Percentiles rank a stretch among this genome's conserved stretches.
phyloP scores from a whole-genome alignment of 2,329 filamentous ascomycete genomes.

The Didymella keratinophila region DNA sequence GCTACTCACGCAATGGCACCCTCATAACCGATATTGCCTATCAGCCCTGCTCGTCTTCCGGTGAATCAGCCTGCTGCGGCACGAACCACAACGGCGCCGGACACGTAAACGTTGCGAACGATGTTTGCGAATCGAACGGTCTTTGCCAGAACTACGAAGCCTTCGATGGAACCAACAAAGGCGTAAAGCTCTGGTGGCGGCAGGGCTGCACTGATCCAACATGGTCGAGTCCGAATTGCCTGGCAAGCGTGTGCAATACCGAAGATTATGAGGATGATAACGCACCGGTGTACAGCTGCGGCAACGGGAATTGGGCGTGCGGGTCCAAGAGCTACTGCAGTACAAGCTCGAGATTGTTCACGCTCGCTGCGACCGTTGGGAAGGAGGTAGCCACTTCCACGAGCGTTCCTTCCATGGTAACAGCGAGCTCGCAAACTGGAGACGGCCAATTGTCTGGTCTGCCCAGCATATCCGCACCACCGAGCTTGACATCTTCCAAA shows the following conservation, averaged over 20 bases:
- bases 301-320: constrained; percentile 16
- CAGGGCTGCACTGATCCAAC: constrained; percentile 28
- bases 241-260: constrained; percentile 16
- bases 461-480: neutral
- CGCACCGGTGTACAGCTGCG: constrained; percentile 15
- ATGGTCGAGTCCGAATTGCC: constrained; percentile 26
- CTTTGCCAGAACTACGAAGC: constrained; percentile 25
- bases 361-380: neutral
- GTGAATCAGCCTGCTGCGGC: constrained; percentile 18
- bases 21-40: constrained; percentile 10
- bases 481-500: neutral
- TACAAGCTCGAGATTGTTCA: neutral
- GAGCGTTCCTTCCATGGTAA: neutral
- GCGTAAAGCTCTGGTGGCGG: constrained; percentile 21
- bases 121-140: constrained; percentile 24
- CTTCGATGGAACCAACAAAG: constrained; percentile 18
- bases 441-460: neutral
- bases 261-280: constrained; percentile 13
- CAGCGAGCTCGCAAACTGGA: neutral
- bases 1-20: constrained; percentile 24
- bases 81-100: constrained; percentile 21
- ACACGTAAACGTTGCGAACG: constrained; percentile 12
- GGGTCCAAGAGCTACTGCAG: neutral
- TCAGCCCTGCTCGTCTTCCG: constrained; percentile 17
- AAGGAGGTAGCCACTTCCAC: neutral